Conservation (phyloP, 1,284 basidiomycete species). For the Marasmius sp. region DNA sequence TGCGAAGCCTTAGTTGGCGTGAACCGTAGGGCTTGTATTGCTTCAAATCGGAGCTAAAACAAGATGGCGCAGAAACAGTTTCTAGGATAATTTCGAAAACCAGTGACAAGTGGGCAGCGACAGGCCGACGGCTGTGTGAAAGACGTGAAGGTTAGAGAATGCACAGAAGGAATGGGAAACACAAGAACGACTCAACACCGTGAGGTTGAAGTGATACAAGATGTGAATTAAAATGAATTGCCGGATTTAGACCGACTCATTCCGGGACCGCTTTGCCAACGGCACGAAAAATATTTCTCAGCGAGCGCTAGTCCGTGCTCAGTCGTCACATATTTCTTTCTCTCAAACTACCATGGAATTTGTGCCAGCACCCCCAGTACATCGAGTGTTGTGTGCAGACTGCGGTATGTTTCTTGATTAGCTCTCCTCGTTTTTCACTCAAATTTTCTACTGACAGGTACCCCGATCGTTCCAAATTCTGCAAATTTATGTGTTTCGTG, state of each 20-base stretch:
- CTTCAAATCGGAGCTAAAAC: constrained; percentile 54
- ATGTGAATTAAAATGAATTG: too few species aligned
- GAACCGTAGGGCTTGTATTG: constrained; percentile 45
- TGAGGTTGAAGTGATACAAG: too few species aligned
- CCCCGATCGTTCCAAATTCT: constrained; percentile 94
- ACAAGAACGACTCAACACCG: too few species aligned
- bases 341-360: constrained; percentile 62
- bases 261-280: too few species aligned
- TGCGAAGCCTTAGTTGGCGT: constrained; percentile 42
- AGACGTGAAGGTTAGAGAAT: constrained; percentile 2
- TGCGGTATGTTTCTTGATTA: constrained; percentile 53
- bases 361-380: constrained; percentile 66
- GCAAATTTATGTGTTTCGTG: constrained; percentile 96
- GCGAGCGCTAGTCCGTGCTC: too few species aligned
- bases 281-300: too few species aligned
- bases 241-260: too few species aligned
- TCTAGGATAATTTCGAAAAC: constrained; percentile 77
- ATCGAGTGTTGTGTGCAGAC: constrained; percentile 80
- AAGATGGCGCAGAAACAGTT: constrained; percentile 55
- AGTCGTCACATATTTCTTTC: neutral
- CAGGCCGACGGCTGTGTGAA: constrained; percentile 45
- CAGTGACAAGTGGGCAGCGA: constrained; percentile 70
- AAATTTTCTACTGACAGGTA: constrained; percentile 49
- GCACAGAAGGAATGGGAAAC: neutral
- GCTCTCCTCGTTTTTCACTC: constrained; percentile 6